Conservation (phyloP, 768 basidiomycete genomes). For the Fistulinella prunicolor region DNA sequence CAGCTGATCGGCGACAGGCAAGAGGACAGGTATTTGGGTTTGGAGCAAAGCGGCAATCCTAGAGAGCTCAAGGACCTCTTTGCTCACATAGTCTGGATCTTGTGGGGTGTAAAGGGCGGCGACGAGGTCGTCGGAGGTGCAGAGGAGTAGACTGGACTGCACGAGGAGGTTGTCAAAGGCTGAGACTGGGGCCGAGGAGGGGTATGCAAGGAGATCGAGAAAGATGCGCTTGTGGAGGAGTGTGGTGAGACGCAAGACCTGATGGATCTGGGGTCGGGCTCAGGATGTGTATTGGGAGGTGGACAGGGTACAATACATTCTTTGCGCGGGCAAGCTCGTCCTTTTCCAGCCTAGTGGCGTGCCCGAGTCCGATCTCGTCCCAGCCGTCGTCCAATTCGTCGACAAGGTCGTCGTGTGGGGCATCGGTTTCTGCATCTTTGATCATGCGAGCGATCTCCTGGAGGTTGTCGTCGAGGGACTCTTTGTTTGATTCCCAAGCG, state of each 20-base stretch:
- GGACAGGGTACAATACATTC: constrained; percentile 42
- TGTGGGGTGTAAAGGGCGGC: constrained; percentile 68
- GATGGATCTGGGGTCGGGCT: constrained; percentile 45
- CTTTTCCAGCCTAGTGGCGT: constrained; percentile 42
- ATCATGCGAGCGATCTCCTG: constrained; percentile 58
- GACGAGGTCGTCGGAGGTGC: constrained; percentile 63
- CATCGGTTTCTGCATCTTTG: constrained; percentile 35
- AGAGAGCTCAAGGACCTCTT: constrained; percentile 39
- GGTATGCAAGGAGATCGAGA: constrained; percentile 44
- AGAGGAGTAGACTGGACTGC: constrained; percentile 50
- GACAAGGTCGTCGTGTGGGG: constrained; percentile 22
- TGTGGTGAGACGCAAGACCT: constrained; percentile 54
- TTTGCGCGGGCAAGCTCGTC: constrained; percentile 56
- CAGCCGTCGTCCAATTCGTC: constrained; percentile 71
- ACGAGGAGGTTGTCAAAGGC: constrained; percentile 51
- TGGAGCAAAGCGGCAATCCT: constrained; percentile 39
- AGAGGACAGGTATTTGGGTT: constrained; percentile 22
- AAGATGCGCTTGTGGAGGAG: constrained; percentile 62
- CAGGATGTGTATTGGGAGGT: constrained; percentile 1
- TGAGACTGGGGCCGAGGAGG: constrained; percentile 23
- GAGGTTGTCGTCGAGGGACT: constrained; percentile 58
- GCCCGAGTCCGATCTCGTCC: constrained; percentile 55
- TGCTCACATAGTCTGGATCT: constrained; percentile 39
- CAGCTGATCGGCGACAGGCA: constrained; percentile 24
- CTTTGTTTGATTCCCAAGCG: constrained; percentile 50